Evolutionary conservation across 768 basidiomycete genomes (phyloP).

Genomic region (Amanita pallidorosea): DNA sequence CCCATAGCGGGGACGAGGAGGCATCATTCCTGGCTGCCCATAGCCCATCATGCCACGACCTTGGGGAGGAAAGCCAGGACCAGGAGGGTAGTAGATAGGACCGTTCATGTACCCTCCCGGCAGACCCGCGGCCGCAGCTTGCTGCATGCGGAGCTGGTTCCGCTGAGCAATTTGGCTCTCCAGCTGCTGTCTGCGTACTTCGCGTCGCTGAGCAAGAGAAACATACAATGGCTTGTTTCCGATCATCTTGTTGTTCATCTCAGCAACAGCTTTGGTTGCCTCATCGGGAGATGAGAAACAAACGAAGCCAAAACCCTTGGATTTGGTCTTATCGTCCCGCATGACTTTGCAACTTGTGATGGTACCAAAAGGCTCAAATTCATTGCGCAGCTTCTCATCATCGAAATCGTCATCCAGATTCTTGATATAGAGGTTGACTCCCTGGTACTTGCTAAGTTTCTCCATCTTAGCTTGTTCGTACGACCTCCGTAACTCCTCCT

Average conservation of each 20-base stretch:
- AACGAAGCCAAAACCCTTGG: constrained; percentile 98
- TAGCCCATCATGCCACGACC: constrained; percentile 75
- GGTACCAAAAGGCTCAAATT: constrained; percentile 94
- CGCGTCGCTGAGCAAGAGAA: constrained; percentile 95
- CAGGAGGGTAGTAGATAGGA: constrained; percentile 81
- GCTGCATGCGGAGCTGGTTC: constrained; percentile 93
- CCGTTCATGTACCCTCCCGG: constrained; percentile 77
- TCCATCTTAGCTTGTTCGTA: constrained; percentile 97
- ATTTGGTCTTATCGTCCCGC: constrained; percentile 89
- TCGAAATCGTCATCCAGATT: constrained; percentile 98
- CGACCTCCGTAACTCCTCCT: constrained; percentile 87
- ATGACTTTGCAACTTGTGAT: constrained; percentile 99
- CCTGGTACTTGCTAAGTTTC: constrained; percentile 96
- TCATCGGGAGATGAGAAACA: constrained; percentile 98
- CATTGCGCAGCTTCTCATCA: constrained; percentile 91
- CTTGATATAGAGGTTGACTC: constrained; percentile 99
- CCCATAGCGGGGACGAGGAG: constrained; percentile 77
- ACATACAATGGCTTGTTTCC: constrained; percentile 98
- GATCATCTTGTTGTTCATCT: constrained; percentile 99
- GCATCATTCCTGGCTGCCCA: constrained; percentile 77
- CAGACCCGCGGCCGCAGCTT: constrained; percentile 81
- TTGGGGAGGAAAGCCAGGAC: constrained; percentile 75
- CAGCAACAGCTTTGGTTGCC: constrained; percentile 97
- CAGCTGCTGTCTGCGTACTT: constrained; percentile 95
- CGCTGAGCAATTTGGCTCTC: constrained; percentile 99